A percentile compares a stretch with the other conserved stretches of the same genome.
phyloP scores from a whole-genome alignment of 192 early-diverging fungal genomes.

The Entrophospora sp. region DNA sequence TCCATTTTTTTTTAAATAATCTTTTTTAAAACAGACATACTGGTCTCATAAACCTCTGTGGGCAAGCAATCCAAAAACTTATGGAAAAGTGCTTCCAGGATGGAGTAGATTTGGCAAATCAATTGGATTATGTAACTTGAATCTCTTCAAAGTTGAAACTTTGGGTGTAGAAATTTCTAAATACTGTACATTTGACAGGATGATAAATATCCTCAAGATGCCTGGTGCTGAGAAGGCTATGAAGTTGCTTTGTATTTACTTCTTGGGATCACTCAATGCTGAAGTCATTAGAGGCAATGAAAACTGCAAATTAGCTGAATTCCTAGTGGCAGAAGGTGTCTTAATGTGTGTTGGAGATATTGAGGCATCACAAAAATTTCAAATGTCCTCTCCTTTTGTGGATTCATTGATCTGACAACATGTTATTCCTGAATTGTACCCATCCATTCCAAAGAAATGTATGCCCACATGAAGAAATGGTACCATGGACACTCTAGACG shows the following conservation, averaged over 20 bases:
- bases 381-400: conserved; percentile 11
- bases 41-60: conserved; percentile 18
- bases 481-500: conserved; percentile 18
- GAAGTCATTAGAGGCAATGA: neutral
- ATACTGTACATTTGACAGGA: conserved; percentile 6
- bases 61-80: conserved; percentile 4
- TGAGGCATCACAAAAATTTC: neutral
- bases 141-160: neutral
- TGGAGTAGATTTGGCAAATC: neutral
- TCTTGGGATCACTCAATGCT: neutral
- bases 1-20: neutral
- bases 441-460: neutral
- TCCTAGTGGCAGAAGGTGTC: too few relatives aligned
- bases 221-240: conserved; percentile 1
- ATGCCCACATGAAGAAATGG: neutral
- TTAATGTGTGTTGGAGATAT: too few relatives aligned
- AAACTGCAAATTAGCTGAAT: conserved; percentile 6
- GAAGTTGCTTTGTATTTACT: too few relatives aligned
- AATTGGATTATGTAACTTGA: conserved; percentile 1
- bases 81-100: neutral
- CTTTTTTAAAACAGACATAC: conserved; percentile 16
- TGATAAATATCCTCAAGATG: conserved; percentile 3
- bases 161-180: conserved; percentile 2
- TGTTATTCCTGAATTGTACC: too few relatives aligned
- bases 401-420: conserved; percentile 4